Percentiles rank a stretch among this genome's conserved stretches.
phyloP scores from a whole-genome alignment of 1,284 basidiomycete species.

The Mycosarcoma mackinlayi region DNA sequence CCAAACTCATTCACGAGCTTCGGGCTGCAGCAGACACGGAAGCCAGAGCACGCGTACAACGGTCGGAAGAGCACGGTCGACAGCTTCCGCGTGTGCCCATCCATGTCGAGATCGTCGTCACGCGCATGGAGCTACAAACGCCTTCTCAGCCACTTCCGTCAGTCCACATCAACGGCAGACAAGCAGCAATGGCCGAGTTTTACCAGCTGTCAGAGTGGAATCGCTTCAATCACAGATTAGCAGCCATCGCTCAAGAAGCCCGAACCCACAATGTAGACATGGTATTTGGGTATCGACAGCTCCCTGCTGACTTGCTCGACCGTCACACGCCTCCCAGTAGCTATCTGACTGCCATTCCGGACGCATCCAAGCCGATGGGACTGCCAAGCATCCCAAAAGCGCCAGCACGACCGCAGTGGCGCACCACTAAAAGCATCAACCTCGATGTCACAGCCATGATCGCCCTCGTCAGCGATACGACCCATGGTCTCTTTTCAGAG shows the following conservation, averaged over 20 bases:
- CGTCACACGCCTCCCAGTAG: conserved; percentile 10
- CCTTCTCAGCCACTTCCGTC: conserved; percentile 20
- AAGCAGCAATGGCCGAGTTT: conserved; percentile 17
- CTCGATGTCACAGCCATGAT: conserved; percentile 62
- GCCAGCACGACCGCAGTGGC: conserved; percentile 20
- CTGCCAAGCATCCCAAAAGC: conserved; percentile 38
- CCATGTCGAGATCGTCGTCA: conserved; percentile 45
- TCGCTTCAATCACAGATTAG: conserved; percentile 43
- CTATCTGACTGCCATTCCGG: not conserved
- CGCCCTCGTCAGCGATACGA: conserved; percentile 58
- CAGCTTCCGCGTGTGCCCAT: conserved; percentile 19
- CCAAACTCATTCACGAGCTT: conserved; percentile 40
- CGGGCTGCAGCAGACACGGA: conserved; percentile 35
- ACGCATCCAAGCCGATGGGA: conserved; percentile 2
- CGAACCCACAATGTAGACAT: conserved; percentile 24
- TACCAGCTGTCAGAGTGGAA: conserved; percentile 43
- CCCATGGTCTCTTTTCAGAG: conserved; percentile 37
- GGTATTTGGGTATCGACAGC: conserved; percentile 29
- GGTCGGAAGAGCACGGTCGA: conserved; percentile 23
- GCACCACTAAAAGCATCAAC: conserved; percentile 45
- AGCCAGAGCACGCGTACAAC: conserved; percentile 22
- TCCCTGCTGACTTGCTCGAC: not conserved
- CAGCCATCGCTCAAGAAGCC: conserved; percentile 31
- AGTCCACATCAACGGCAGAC: not conserved
- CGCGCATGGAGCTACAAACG: conserved; percentile 37